phyloP scores from a whole-genome alignment of 2,329 filamentous ascomycete species.

The Ceratocystis cubensis region DNA sequence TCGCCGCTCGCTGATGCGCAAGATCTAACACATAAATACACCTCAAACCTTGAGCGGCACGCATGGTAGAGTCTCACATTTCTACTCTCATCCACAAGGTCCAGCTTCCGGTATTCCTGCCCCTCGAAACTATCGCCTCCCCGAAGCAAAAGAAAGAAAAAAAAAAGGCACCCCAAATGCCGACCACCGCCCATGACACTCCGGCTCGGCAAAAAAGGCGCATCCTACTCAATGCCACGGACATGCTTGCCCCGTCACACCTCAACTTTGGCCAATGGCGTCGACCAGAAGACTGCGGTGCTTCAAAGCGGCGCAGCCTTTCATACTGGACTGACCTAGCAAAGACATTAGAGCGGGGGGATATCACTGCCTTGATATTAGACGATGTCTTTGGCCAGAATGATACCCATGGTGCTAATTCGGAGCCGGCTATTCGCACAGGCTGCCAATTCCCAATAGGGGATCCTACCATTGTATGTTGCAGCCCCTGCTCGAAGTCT shows the following conservation, averaged over 20 bases:
- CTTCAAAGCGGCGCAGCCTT: conserved; percentile 43
- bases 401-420: conserved; percentile 51
- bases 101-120: not conserved
- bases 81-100: not conserved
- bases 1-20: not conserved
- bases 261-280: conserved; percentile 54
- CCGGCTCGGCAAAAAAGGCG: not conserved
- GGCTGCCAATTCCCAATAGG: conserved; percentile 62
- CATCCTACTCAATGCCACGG: conserved; percentile 52
- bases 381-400: conserved; percentile 57
- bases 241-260: conserved; percentile 54
- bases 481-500: too few species aligned
- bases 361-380: conserved; percentile 52
- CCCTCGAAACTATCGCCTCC: not conserved
- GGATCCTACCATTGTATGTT: conserved; percentile 39
- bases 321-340: conserved; percentile 54
- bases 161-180: not conserved
- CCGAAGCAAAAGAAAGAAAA: not conserved
- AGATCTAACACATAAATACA: not conserved
- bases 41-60: not conserved
- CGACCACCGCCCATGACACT: not conserved
- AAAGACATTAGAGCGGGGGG: conserved; percentile 47
- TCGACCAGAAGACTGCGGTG: conserved; percentile 49
- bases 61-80: not conserved
- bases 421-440: conserved; percentile 44